Evolutionary conservation across 192 early-diverging fungal genomes (phyloP).

Genomic region (Dissophora ornata): DNA sequence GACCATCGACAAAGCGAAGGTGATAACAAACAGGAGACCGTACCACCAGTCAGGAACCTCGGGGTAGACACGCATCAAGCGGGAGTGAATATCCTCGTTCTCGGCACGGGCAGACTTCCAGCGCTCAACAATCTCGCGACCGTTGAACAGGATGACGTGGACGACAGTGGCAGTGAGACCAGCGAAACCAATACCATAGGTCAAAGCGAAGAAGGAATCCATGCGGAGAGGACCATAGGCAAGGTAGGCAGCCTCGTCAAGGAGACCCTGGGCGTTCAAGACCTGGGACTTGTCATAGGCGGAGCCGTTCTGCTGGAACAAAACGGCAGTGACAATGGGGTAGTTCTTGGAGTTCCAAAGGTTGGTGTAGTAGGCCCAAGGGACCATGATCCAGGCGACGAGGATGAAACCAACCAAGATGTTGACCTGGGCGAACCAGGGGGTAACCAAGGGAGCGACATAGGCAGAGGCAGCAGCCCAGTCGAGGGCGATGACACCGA

Average conservation of each 20-base stretch:
- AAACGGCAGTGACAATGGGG: conserved; percentile 48
- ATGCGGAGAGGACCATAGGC: conserved; percentile 59
- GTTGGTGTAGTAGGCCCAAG: conserved; percentile 60
- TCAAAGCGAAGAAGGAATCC: conserved; percentile 54
- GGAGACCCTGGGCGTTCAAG: conserved; percentile 30
- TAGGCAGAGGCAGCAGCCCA: conserved; percentile 63
- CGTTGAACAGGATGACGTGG: conserved; percentile 72
- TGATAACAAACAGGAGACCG: conserved; percentile 48
- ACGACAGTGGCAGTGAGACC: conserved; percentile 61
- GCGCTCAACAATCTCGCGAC: conserved; percentile 70
- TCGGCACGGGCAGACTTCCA: conserved; percentile 38
- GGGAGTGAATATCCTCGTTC: conserved; percentile 69
- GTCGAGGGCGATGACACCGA: conserved; percentile 66
- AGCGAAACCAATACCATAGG: conserved; percentile 63
- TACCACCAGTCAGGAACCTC: conserved; percentile 77
- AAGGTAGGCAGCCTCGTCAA: conserved; percentile 50
- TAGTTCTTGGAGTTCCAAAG: conserved; percentile 55
- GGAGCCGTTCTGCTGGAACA: conserved; percentile 47
- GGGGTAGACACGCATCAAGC: conserved; percentile 72
- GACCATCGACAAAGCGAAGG: conserved; percentile 33
- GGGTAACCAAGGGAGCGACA: conserved; percentile 55
- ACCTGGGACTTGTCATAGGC: conserved; percentile 39
- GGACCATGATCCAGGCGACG: conserved; percentile 61
- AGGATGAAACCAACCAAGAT: conserved; percentile 59
- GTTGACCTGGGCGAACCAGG: conserved; percentile 59